Conservation (phyloP, 2,329 filamentous ascomycete genomes). For the Leptographium procerum region DNA sequence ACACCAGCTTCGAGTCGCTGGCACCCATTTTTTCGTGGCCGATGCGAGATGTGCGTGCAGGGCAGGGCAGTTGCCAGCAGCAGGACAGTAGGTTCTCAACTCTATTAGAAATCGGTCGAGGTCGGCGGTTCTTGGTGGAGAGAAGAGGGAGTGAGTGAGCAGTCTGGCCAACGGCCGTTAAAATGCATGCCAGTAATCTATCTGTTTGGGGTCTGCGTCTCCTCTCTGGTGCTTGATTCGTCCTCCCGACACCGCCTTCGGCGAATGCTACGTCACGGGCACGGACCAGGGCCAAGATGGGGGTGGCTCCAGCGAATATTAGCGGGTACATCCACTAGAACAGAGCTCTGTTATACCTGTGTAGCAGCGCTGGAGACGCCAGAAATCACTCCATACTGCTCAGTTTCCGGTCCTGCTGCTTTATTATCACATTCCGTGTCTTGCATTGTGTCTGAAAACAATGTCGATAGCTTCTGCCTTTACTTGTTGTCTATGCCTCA, state of each 20-base stretch:
- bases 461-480: too few relatives aligned
- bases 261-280: neutral
- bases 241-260: neutral
- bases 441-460: too few relatives aligned
- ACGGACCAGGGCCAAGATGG: neutral
- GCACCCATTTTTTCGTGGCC: conserved; percentile 64
- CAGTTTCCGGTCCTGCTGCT: too few relatives aligned
- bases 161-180: neutral
- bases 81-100: neutral
- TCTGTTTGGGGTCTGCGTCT: neutral
- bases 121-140: neutral
- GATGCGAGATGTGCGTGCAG: neutral
- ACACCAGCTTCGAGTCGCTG: conserved; percentile 96
- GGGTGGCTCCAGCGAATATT: neutral
- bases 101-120: neutral
- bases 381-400: neutral
- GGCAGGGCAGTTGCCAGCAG: neutral
- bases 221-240: neutral
- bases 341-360: too few relatives aligned
- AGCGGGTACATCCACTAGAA: neutral
- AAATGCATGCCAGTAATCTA: neutral
- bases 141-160: too few relatives aligned
- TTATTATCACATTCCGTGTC: too few relatives aligned
- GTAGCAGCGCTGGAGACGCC: neutral
- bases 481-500: too few relatives aligned